Evolutionary conservation across 331 rosid genomes (phyloP), one percentile per base, ranked within the genome.

Genomic region (Quercus tomentella): DNA sequence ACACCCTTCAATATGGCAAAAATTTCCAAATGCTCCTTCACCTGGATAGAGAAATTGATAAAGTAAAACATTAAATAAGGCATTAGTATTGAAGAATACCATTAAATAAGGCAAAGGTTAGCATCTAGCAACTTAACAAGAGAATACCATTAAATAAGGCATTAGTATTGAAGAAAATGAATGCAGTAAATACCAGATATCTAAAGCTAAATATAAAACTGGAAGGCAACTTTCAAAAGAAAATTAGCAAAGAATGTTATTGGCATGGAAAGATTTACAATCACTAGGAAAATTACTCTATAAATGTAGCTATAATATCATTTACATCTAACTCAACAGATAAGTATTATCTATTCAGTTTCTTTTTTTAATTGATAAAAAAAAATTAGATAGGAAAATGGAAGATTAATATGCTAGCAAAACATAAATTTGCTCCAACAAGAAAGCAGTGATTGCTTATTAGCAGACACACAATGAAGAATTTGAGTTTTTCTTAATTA

Each of bases 11-110:
- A 83, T 69, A 77, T 65, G 12, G 96, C 98, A 81, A 93, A 95
- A 73, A 95, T 87, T 89, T 95, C 98, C 79, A 95, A 91, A 88
- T 95, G 97, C 79, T 95, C 99, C 85, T 84, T 89, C 84, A 95
- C 99, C 99, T 95, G 87, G 66, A 80, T 30, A 63, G 80, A 77
- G 56, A 55, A 70, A 66, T 57, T 41, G 65, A 81, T 30, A 7
- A 49, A 65, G 75, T 52, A 88, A 79, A n/a, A 63, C 73, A 63
- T 72, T 56, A 81, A 23, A 70, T 75, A 56, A 76, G 62, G 62
- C 69, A 70, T n/a, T 69, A 10, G 30, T 33, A 66, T 41, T 41
- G 12, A 41, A 41, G 49, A 41, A 41, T 41, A 41, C 45, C 75
- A 63, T 72, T 45, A 81, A 28, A 70, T 73, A 51, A 76, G 62